phyloP scores from a whole-genome alignment of 2,329 filamentous ascomycete species.

The Colletotrichum scovillei region DNA sequence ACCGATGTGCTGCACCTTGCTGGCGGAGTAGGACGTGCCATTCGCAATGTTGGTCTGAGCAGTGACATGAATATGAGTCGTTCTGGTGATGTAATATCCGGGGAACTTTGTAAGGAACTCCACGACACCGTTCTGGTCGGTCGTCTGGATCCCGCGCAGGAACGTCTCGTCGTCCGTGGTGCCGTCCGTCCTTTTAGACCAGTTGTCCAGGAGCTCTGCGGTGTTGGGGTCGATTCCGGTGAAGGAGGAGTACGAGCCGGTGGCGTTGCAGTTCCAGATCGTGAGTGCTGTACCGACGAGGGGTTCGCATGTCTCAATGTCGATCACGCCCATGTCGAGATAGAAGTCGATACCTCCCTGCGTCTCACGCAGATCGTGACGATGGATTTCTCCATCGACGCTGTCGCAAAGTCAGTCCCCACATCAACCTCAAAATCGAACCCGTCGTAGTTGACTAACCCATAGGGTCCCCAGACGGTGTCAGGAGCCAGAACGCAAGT shows the following conservation, averaged over 20 bases:
- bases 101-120: slow-evolving; percentile 48
- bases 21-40: too few species aligned
- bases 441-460: slow-evolving; percentile 29
- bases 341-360: slow-evolving; percentile 21
- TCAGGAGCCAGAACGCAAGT: slow-evolving; percentile 58
- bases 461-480: slow-evolving; percentile 61
- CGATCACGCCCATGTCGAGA: slow-evolving; percentile 26
- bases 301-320: slow-evolving; percentile 31
- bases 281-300: slow-evolving; percentile 6
- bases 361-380: slow-evolving; percentile 18
- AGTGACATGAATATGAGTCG: too few species aligned
- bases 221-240: slow-evolving; percentile 16
- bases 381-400: slow-evolving; percentile 22
- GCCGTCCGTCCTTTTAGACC: slow-evolving; percentile 1
- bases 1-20: too few species aligned
- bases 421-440: too few species aligned
- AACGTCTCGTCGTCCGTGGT: slow-evolving; percentile 44
- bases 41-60: too few species aligned
- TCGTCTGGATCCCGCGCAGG: slow-evolving; percentile 52
- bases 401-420: not conserved
- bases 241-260: slow-evolving; percentile 24
- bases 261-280: slow-evolving; percentile 23
- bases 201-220: not conserved
- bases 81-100: too few species aligned
- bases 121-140: slow-evolving; percentile 54